Evolutionary conservation across 2,329 filamentous ascomycete genomes (phyloP).

Genomic region (Epichloe elymi): DNA sequence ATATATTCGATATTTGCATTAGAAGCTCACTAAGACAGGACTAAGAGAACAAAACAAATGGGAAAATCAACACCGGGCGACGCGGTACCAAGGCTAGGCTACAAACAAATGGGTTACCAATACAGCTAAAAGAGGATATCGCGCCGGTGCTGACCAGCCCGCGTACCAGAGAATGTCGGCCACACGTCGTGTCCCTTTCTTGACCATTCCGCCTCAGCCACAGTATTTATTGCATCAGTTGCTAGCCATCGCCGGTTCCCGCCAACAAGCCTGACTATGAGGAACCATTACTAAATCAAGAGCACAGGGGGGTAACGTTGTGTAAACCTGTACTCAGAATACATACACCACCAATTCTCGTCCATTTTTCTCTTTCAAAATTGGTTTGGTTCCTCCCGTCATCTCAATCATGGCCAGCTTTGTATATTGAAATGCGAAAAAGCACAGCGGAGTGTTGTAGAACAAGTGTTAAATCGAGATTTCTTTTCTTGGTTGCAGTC

Average conservation of each 20-base stretch:
- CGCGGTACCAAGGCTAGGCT: conserved; percentile 12
- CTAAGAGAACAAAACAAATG: conserved; percentile 32
- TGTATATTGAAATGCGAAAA: conserved; percentile 17
- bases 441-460: conserved; percentile 16
- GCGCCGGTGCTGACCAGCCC: conserved; percentile 4
- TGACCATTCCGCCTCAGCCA: conserved; percentile 5
- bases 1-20: conserved; percentile 48
- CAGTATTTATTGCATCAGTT: conserved; percentile 7
- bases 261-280: background rate
- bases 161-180: conserved; percentile 10
- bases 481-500: conserved; percentile 21
- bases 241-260: conserved; percentile 7
- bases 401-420: conserved; percentile 17
- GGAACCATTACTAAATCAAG: conserved; percentile 3
- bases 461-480: conserved; percentile 18
- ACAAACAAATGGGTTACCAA: conserved; percentile 17
- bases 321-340: conserved; percentile 2
- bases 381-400: conserved; percentile 15
- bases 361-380: conserved; percentile 2
- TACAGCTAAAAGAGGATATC: conserved; percentile 11
- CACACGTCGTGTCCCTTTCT: conserved; percentile 6
- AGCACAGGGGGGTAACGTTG: conserved; percentile 1
- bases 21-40: conserved; percentile 46
- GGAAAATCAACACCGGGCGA: conserved; percentile 17
- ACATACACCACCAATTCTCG: conserved; percentile 9